A percentile compares a stretch with the other conserved stretches of the same genome.
Evolutionary conservation across 2,329 filamentous ascomycete species (phyloP).

Genomic region (Alternaria postmessia): DNA sequence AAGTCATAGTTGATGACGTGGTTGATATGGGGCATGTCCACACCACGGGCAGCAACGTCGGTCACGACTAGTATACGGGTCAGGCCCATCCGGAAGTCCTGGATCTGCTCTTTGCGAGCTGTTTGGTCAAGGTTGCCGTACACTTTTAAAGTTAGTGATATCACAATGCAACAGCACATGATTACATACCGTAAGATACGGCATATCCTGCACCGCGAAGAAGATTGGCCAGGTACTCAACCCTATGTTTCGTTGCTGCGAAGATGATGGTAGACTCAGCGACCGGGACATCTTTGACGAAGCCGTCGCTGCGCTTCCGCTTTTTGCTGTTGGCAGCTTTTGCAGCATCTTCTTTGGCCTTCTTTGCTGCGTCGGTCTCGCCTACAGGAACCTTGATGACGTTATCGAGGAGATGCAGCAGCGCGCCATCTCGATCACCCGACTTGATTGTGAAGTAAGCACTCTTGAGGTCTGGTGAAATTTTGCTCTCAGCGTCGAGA

Average conservation of each 20-base stretch:
- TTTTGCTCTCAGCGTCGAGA: conserved; percentile 92
- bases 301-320: conserved; percentile 69
- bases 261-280: conserved; percentile 95
- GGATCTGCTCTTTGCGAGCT: conserved; percentile 88
- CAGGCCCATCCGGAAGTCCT: conserved; percentile 83
- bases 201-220: conserved; percentile 83
- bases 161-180: background rate
- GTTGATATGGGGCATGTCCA: conserved; percentile 93
- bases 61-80: conserved; percentile 95
- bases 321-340: conserved; percentile 68
- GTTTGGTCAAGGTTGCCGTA: conserved; percentile 96
- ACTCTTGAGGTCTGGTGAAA: conserved; percentile 94
- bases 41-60: conserved; percentile 95
- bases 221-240: conserved; percentile 88
- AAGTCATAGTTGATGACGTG: conserved; percentile 99
- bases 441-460: conserved; percentile 95
- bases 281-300: conserved; percentile 75
- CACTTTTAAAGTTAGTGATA: conserved; percentile 54
- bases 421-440: conserved; percentile 89
- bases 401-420: conserved; percentile 88
- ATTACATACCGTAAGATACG: conserved; percentile 71
- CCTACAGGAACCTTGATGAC: conserved; percentile 89
- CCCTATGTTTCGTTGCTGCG: conserved; percentile 93
- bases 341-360: conserved; percentile 55
- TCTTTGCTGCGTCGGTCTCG: conserved; percentile 61